Evolutionary conservation across 768 basidiomycete species (phyloP), one percentile per base, ranked within the genome.

Genomic region (Psilocybe cubensis): DNA sequence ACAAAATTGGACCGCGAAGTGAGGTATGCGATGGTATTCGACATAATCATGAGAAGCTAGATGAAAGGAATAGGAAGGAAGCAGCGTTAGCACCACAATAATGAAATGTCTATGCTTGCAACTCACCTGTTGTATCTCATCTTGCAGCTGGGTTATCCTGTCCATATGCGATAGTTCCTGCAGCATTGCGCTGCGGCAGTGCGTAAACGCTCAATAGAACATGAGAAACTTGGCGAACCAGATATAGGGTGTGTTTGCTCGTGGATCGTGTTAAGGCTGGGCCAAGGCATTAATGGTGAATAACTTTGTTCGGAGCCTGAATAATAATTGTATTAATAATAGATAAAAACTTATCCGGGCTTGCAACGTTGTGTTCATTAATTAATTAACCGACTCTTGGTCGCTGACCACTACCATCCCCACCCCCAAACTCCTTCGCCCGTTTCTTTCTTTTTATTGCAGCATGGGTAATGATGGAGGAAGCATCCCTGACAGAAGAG

Each of bases 161-260:
- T 96, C 94, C 94, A 95, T 95, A 79, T 92, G 87, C 72, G 91
- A 85, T 72, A 93, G 76, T 85, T 92, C 91, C 82, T 91, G 87
- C 83, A 93, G 91, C 91, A 93, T 93, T 78, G 77, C 90, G 83
- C 85, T 84, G 85, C 75, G 61, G 63, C 59, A 51, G 52, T 54
- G 46, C 51, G 47, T 43, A 57, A 49, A 44, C 45, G 59, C 55
- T 57, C 55, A 64, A 55, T 47, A 61, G 42, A 56, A 62, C 60
- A 59, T 60, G 46, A 38, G 57, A 59, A 35, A 31, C 54, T 52
- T 52, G 56, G 41, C 40, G 27, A 47, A 45, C 35, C 35, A 38
- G 14, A 38, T 38, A 14, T 38, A 17, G 14, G 35, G 35, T n/a
- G 23, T 52, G 33, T 25, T 18, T 21, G 38, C 23, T 33, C 47